Evolutionary conservation across 108 stramenopile genomes (phyloP).

Genomic region (Seminavis robusta): DNA sequence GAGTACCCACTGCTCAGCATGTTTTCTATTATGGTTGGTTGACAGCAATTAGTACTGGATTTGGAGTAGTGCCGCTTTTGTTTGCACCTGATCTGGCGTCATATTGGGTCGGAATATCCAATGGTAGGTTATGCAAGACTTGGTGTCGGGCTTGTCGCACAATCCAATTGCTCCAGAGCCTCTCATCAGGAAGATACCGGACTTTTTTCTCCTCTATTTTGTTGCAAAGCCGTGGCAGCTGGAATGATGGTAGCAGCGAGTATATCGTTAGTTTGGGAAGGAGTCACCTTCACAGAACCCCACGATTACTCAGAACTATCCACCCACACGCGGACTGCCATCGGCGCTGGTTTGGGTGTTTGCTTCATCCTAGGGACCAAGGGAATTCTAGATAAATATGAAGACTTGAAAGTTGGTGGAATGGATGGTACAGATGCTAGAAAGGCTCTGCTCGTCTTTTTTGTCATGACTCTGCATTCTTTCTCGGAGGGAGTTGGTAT

Average conservation of each 20-base stretch:
- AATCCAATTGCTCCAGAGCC: background rate
- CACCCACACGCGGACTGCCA: slow-evolving; percentile 41
- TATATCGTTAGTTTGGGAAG: slow-evolving; percentile 85
- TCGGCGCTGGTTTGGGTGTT: slow-evolving; percentile 74
- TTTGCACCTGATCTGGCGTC: slow-evolving; percentile 66
- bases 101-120: slow-evolving; percentile 82
- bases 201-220: background rate
- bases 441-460: slow-evolving; percentile 90
- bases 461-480: slow-evolving; percentile 98
- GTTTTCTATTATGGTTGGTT: slow-evolving; percentile 99
- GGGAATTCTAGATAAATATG: slow-evolving; percentile 78
- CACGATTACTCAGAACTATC: slow-evolving; percentile 50
- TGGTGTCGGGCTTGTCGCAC: background rate
- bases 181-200: background rate
- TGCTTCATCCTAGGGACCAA: slow-evolving; percentile 83
- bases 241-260: slow-evolving; percentile 98
- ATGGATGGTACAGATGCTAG: slow-evolving; percentile 86
- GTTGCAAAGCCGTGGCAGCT: slow-evolving; percentile 82
- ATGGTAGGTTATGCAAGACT: slow-evolving; percentile 80
- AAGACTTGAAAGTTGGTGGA: slow-evolving; percentile 85
- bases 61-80: slow-evolving; percentile 91
- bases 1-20: slow-evolving; percentile 61
- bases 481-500: slow-evolving; percentile 98
- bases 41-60: slow-evolving; percentile 90
- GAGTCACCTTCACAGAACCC: slow-evolving; percentile 66